Percentiles rank a stretch among this genome's conserved stretches.
phyloP scores from a whole-genome alignment of 129 eudicot genomes.

The Flaveria sonorensis region DNA sequence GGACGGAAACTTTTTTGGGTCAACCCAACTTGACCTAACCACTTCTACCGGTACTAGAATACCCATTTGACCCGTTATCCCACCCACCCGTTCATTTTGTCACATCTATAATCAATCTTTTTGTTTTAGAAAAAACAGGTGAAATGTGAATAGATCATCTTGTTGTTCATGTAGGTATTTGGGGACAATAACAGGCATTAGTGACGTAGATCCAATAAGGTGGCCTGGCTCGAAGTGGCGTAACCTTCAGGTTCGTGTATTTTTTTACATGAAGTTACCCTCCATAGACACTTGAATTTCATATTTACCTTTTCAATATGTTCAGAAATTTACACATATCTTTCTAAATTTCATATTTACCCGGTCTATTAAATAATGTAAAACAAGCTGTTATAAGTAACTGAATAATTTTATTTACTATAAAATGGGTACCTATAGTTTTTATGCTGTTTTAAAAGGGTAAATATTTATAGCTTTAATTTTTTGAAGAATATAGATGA shows the following conservation, averaged over 20 bases:
- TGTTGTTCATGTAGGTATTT: conserved; percentile 60
- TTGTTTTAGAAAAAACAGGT: not conserved
- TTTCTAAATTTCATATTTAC: not conserved
- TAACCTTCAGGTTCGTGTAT: conserved; percentile 53
- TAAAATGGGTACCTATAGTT: too few relatives aligned
- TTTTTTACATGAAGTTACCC: not conserved
- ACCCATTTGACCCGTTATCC: not conserved
- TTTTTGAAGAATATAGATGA: not conserved
- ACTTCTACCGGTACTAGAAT: not conserved
- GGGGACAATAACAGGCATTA: conserved; percentile 88
- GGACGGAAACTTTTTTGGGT: not conserved
- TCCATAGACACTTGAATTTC: not conserved
- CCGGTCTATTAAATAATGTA: too few relatives aligned
- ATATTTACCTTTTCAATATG: not conserved
- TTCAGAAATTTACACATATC: not conserved
- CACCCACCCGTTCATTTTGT: not conserved
- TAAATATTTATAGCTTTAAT: not conserved
- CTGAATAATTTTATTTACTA: too few relatives aligned
- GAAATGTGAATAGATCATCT: not conserved
- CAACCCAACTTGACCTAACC: not conserved
- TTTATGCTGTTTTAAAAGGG: not conserved
- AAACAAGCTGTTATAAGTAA: too few relatives aligned
- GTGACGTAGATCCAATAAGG: conserved; percentile 82
- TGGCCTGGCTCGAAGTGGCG: conserved; percentile 99
- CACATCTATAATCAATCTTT: not conserved